Conservation (phyloP, 768 basidiomycete species). For the Termitomyces sp. region DNA sequence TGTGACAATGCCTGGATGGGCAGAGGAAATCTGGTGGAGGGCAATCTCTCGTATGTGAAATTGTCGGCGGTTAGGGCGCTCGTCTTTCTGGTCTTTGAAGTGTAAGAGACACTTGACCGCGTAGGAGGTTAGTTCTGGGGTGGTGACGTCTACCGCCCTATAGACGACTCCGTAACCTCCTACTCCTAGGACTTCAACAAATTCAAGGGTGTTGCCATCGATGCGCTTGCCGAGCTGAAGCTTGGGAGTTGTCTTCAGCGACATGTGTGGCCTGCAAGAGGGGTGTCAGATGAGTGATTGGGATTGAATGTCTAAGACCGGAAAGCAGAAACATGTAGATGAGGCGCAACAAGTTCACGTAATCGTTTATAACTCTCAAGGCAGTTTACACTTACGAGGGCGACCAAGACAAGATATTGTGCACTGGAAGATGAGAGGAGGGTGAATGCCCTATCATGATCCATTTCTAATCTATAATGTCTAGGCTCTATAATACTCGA, state of each 20-base stretch:
- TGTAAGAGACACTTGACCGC: constrained; percentile 90
- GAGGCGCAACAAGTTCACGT: not conserved
- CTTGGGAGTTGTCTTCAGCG: constrained; percentile 19
- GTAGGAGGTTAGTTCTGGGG: constrained; percentile 49
- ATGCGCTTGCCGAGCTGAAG: constrained; percentile 73
- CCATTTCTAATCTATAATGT: not conserved
- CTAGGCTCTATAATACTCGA: constrained; percentile 1
- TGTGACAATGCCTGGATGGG: constrained; percentile 78
- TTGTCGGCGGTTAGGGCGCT: constrained; percentile 54
- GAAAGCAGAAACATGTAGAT: not conserved
- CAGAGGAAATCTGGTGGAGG: constrained; percentile 69
- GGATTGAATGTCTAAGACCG: constrained; percentile 3
- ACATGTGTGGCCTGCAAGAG: constrained; percentile 8
- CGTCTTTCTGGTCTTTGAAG: constrained; percentile 21
- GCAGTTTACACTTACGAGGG: not conserved
- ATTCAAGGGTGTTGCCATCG: constrained; percentile 76
- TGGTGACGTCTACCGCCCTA: constrained; percentile 64
- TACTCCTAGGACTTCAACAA: constrained; percentile 82
- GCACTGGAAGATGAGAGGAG: not conserved
- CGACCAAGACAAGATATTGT: not conserved
- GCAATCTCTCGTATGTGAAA: constrained; percentile 87
- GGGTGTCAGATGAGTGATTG: constrained; percentile 1
- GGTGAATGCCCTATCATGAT: not conserved
- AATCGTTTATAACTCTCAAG: not conserved
- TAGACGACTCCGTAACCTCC: constrained; percentile 97